Conservation (phyloP, 179 eudicot species). For the Heliamphora pulchella region DNA sequence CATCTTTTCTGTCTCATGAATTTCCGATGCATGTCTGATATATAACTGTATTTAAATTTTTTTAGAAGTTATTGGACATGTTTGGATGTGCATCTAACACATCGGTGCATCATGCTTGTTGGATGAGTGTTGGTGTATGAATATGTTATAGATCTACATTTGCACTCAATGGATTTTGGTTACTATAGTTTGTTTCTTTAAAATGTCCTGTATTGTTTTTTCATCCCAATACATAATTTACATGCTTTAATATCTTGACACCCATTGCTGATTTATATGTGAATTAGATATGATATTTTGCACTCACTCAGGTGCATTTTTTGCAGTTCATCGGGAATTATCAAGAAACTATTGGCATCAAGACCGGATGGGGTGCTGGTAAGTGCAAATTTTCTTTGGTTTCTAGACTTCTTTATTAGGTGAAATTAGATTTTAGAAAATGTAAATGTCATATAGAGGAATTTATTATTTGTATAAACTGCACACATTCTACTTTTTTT, state of each 20-base stretch:
- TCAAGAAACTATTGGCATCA: slow-evolving; percentile 65
- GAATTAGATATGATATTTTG: slow-evolving; percentile 1
- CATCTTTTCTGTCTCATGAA: neutral
- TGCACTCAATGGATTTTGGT: neutral
- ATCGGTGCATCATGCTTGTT: neutral
- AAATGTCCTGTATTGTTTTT: neutral
- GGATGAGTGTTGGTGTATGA: neutral
- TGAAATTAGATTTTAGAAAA: neutral
- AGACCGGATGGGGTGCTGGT: slow-evolving; percentile 90
- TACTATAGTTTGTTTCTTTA: neutral
- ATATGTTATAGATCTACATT: neutral
- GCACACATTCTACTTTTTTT: neutral
- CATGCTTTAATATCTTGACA: neutral
- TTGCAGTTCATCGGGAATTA: slow-evolving; percentile 79
- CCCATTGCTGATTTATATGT: neutral
- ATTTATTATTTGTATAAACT: neutral
- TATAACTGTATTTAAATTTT: neutral
- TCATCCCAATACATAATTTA: neutral
- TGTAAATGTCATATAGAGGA: neutral
- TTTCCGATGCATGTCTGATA: too few relatives aligned
- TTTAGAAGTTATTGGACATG: neutral
- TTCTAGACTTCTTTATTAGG: neutral
- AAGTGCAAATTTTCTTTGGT: slow-evolving; percentile 22
- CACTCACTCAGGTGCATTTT: neutral
- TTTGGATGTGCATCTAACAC: neutral